Evolutionary conservation across 306 rosid genomes (phyloP).

Genomic region (Canavalia ensiformis): DNA sequence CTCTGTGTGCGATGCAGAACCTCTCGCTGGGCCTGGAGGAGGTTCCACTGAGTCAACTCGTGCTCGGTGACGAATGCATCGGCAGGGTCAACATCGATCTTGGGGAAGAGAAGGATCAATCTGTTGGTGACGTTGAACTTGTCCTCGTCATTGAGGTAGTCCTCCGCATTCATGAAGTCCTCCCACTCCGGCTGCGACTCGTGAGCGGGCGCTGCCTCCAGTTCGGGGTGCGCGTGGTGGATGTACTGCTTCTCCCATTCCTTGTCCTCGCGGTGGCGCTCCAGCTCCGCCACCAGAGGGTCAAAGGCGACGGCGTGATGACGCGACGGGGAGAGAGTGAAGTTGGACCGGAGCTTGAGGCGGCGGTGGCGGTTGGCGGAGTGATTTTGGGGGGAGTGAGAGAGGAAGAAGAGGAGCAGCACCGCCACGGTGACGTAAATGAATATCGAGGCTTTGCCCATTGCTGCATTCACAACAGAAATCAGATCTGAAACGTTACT

Average conservation of each 20-base stretch:
- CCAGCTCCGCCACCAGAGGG: constrained; percentile 88
- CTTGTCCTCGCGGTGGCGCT: constrained; percentile 90
- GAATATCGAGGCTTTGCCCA: constrained; percentile 69
- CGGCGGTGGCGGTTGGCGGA: constrained; percentile 78
- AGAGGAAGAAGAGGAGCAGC: constrained; percentile 67
- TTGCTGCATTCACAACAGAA: constrained; percentile 42
- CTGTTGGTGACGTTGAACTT: constrained; percentile 84
- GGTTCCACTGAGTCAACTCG: constrained; percentile 90
- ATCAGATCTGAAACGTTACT: background rate
- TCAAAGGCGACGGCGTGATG: constrained; percentile 75
- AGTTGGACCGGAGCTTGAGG: constrained; percentile 87
- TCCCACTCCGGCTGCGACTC: constrained; percentile 97
- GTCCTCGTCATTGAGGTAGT: constrained; percentile 82
- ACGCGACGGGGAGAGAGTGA: constrained; percentile 57
- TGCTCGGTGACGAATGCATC: constrained; percentile 68
- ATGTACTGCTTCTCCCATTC: constrained; percentile 83
- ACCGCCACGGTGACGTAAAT: constrained; percentile 65
- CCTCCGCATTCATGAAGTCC: constrained; percentile 87
- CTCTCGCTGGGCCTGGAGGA: constrained; percentile 74
- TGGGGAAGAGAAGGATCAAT: constrained; percentile 76
- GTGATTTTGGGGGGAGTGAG: constrained; percentile 60
- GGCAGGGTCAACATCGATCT: constrained; percentile 71
- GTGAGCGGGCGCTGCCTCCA: constrained; percentile 70
- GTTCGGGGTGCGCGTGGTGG: constrained; percentile 64
- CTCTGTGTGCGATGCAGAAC: constrained; percentile 78